phyloP scores from a whole-genome alignment of 1,139 yeast species.

The Geotrichum restrictum region DNA sequence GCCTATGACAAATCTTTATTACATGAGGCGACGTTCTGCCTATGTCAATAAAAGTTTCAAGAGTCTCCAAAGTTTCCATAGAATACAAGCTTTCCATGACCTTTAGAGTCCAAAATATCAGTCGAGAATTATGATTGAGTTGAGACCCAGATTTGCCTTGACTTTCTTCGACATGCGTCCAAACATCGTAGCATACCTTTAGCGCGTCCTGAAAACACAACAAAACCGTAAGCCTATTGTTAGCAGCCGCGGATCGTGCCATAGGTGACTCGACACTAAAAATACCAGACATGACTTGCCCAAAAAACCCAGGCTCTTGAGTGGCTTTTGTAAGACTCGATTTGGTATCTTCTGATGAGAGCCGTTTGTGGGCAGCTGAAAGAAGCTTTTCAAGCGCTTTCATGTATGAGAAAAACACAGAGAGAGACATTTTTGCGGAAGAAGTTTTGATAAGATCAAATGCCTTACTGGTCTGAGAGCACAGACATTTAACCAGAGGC shows the following conservation, averaged over 20 bases:
- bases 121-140: conserved; percentile 55
- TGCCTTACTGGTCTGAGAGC: conserved; percentile 44
- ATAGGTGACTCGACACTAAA: conserved; percentile 74
- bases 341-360: conserved; percentile 40
- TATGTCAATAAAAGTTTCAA: conserved; percentile 57
- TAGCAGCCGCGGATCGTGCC: conserved; percentile 50
- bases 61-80: conserved; percentile 68
- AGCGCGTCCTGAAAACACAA: conserved; percentile 63
- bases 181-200: conserved; percentile 53
- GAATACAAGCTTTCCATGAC: conserved; percentile 65
- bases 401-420: conserved; percentile 47
- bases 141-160: conserved; percentile 40
- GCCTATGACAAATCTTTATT: conserved; percentile 61
- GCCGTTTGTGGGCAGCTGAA: conserved; percentile 53
- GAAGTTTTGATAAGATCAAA: conserved; percentile 37
- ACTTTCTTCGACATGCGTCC: conserved; percentile 69
- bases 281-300: conserved; percentile 79
- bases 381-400: conserved; percentile 66
- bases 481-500: conserved; percentile 49
- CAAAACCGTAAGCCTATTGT: conserved; percentile 52
- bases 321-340: conserved; percentile 12
- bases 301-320: conserved; percentile 58
- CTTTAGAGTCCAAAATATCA: conserved; percentile 68
- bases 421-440: conserved; percentile 23
- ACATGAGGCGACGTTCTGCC: conserved; percentile 30